A percentile compares a stretch with the other conserved stretches of the same genome.
These are phyloP conservation scores for Diaporthe batatas DNA, from an alignment of 2,329 filamentous ascomycete species.

Conservation along the genomic window DNA sequence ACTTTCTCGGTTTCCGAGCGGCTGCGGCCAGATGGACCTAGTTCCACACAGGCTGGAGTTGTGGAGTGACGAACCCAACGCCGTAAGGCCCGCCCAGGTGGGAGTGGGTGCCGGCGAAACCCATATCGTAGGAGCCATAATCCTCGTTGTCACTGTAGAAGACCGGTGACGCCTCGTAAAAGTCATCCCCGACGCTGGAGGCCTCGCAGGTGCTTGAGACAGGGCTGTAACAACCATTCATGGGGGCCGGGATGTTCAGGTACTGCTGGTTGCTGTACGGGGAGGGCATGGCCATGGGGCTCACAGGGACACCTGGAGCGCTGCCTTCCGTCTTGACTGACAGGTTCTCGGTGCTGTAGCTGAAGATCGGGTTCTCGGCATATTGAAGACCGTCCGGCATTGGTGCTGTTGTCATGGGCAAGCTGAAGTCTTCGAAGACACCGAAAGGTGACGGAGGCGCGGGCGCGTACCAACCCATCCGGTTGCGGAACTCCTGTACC, in stretches of 20 bases:
- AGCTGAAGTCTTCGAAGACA: constrained; percentile 51
- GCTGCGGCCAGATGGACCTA: constrained; percentile 60
- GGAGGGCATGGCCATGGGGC: constrained; percentile 69
- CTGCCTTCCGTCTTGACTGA: constrained; percentile 66
- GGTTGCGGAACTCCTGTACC: constrained; percentile 75
- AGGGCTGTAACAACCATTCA: constrained; percentile 72
- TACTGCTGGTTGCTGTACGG: constrained; percentile 69
- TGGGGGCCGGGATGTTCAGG: constrained; percentile 73
- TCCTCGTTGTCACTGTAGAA: constrained; percentile 75
- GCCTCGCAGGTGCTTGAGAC: constrained; percentile 69
- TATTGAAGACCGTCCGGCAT: constrained; percentile 59
- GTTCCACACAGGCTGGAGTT: constrained; percentile 73
- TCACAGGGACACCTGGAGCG: constrained; percentile 62
- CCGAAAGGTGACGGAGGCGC: constrained; percentile 62
- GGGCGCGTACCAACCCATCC: constrained; percentile 76
- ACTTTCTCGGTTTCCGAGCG: constrained; percentile 56
- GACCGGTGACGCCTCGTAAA: constrained; percentile 60
- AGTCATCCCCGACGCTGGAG: constrained; percentile 55
- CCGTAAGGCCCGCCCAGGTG: constrained; percentile 62
- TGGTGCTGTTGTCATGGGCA: constrained; percentile 54
- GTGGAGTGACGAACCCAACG: constrained; percentile 74
- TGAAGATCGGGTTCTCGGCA: constrained; percentile 68
- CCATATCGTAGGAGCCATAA: constrained; percentile 56
- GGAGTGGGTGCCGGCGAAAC: constrained; percentile 60
- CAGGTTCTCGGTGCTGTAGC: constrained; percentile 74